Conservation (phyloP, 495 filamentous ascomycete genomes). For the Staphylotrichum tortipilum region DNA sequence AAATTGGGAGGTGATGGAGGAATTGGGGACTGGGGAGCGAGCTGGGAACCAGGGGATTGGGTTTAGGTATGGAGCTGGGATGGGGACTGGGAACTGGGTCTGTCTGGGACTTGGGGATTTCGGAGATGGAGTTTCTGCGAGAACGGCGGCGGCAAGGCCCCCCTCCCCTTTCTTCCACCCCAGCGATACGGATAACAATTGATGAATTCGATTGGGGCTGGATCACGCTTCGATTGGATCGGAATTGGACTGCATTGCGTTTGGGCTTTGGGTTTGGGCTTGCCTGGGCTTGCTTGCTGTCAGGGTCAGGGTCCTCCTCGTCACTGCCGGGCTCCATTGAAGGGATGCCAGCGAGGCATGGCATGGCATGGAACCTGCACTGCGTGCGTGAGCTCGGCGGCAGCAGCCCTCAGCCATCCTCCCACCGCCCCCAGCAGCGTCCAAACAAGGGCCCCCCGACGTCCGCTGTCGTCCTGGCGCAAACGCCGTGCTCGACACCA, state of each 20-base stretch:
- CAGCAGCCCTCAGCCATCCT: not conserved
- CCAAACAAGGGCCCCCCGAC: not conserved
- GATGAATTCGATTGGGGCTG: not conserved
- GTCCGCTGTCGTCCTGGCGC: not conserved
- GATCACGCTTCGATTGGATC: too few relatives aligned
- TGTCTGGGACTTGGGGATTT: too few relatives aligned
- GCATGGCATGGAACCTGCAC: too few relatives aligned
- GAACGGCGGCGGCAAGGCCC: too few relatives aligned
- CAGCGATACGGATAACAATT: not conserved
- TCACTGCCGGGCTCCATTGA: constrained; percentile 3
- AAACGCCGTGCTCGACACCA: constrained; percentile 1
- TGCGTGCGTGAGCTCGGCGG: too few relatives aligned
- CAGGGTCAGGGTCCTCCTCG: constrained; percentile 9
- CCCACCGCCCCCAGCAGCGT: not conserved
- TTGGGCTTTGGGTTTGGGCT: too few relatives aligned
- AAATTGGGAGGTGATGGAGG: not conserved
- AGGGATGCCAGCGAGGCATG: not conserved
- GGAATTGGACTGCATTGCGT: too few relatives aligned
- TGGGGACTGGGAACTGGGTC: too few relatives aligned
- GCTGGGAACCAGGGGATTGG: too few relatives aligned
- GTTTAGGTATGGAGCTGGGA: too few relatives aligned
- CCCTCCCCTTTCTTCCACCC: not conserved
- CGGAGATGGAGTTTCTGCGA: not conserved
- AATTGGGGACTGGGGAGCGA: too few relatives aligned
- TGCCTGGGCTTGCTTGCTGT: not conserved